These are phyloP conservation scores for Clavispora vitiphila DNA, from an alignment of 805 yeast species.

Conservation along the genomic window DNA sequence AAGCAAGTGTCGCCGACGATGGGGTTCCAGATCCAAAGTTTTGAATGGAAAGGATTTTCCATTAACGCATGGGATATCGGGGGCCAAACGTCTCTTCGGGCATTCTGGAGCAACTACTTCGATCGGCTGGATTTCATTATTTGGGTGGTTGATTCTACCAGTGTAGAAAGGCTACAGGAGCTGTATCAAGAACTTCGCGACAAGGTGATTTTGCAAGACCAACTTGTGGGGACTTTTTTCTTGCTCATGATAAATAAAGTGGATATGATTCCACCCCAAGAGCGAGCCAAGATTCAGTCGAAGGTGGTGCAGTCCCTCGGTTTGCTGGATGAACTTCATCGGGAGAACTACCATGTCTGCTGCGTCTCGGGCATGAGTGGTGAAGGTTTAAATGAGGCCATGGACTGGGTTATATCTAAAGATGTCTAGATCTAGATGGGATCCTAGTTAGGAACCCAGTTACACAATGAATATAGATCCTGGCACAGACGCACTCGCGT, in stretches of 20 bases:
- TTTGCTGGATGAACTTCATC: slow-evolving; percentile 10
- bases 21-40: slow-evolving; percentile 78
- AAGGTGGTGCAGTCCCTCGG: slow-evolving; percentile 8
- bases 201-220: slow-evolving; percentile 59
- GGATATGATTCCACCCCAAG: slow-evolving; percentile 45
- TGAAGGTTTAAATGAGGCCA: slow-evolving; percentile 19
- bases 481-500: neutral
- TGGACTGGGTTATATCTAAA: slow-evolving; percentile 22
- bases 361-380: slow-evolving; percentile 35
- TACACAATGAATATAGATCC: too few relatives aligned
- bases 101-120: slow-evolving; percentile 75
- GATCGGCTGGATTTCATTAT: slow-evolving; percentile 70
- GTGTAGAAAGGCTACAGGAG: slow-evolving; percentile 58
- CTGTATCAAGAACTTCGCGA: slow-evolving; percentile 59
- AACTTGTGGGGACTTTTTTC: slow-evolving; percentile 65
- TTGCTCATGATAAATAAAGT: slow-evolving; percentile 69
- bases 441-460: too few relatives aligned
- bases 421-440: neutral
- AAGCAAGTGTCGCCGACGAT: slow-evolving; percentile 74
- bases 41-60: slow-evolving; percentile 38
- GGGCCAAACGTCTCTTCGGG: slow-evolving; percentile 43
- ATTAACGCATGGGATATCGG: slow-evolving; percentile 86
- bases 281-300: slow-evolving; percentile 11
- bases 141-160: slow-evolving; percentile 79
- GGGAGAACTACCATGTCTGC: slow-evolving; percentile 22